Base-by-base conservation (phyloP, 176 grass and related monocot species). In the Avena eriantha region DNA sequence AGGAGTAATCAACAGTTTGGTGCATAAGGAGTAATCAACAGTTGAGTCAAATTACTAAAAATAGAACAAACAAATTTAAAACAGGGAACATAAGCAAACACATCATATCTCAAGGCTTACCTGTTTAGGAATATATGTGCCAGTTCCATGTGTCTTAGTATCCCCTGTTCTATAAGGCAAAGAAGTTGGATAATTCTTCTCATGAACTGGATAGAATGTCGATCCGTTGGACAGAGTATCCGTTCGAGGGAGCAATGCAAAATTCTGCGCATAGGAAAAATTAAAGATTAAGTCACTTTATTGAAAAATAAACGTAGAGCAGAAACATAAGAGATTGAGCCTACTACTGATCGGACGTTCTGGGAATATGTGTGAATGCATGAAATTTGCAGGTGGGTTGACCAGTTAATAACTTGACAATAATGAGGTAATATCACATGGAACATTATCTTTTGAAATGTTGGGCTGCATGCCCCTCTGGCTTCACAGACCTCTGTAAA, bases 51-150 rank as follows among this genome's bases (percentile, higher is more conserved):
- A n/a, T 22, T 66, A 76, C 0, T 78, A 19, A 70, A 29, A 59
- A 69, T 4, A 53, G 13, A 73, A 63, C 43, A 23, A 69, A 10
- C 2, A 45, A 24, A 5, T 67, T 2, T 11, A 71, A 64, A 41
- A 56, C 23, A 50, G 29, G 61, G 5, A 64, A 22, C 5, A 12
- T 75, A 80, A 57, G 66, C 39, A 10, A 85, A 76, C 35, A 76
- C 36, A 77, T 50, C 8, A 45, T 74, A 17, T 21, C 58, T 23
- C 71, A 3, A 80, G 46, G 43, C 45, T 83, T 78, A 88, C 86
- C 79, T 18, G 76, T 83, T 46, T 45, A 48, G 92, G 92, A 75
- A 91, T 63, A 67, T 80, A 93, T 21, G 92, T 86, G 77, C 92
- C 92, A 33, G 92, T 93, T 31, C 92, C 89, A 59, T 31, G 78